Evolutionary conservation across 2,329 filamentous ascomycete genomes (phyloP).

Genomic region (Arthroderma sp.): DNA sequence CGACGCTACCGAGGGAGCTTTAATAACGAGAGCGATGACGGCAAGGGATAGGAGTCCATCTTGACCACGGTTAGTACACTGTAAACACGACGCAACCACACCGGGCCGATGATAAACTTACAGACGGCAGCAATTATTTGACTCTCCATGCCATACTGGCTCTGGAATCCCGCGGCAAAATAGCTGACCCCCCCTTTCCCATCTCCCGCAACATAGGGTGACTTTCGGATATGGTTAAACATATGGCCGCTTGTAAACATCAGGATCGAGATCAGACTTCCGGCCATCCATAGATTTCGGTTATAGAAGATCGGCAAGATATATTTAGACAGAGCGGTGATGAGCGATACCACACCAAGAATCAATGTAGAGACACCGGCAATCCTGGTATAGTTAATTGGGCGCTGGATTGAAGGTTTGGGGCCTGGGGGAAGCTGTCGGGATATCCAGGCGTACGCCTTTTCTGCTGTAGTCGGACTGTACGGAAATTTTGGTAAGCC

Average conservation of each 20-base stretch:
- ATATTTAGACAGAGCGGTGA: slow-evolving; percentile 63
- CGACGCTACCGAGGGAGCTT: slow-evolving; percentile 79
- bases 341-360: slow-evolving; percentile 54
- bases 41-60: slow-evolving; percentile 77
- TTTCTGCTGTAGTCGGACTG: slow-evolving; percentile 62
- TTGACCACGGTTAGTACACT: slow-evolving; percentile 20
- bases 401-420: slow-evolving; percentile 65
- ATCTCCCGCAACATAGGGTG: slow-evolving; percentile 79
- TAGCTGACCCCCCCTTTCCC: slow-evolving; percentile 77
- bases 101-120: slow-evolving; percentile 38
- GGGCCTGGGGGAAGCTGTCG: slow-evolving; percentile 66
- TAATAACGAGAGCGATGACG: slow-evolving; percentile 78
- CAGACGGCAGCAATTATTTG: slow-evolving; percentile 90
- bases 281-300: slow-evolving; percentile 83
- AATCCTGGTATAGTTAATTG: slow-evolving; percentile 75
- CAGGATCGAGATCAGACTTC: slow-evolving; percentile 78
- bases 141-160: slow-evolving; percentile 85
- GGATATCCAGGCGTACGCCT: slow-evolving; percentile 63
- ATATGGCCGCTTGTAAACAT: slow-evolving; percentile 95
- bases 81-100: slow-evolving; percentile 13
- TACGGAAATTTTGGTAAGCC: not conserved
- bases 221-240: slow-evolving; percentile 97
- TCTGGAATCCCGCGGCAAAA: slow-evolving; percentile 85
- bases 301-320: slow-evolving; percentile 71
- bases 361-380: slow-evolving; percentile 53